Conservation (phyloP, 2,329 filamentous ascomycete species). For the Scedosporium boydii region DNA sequence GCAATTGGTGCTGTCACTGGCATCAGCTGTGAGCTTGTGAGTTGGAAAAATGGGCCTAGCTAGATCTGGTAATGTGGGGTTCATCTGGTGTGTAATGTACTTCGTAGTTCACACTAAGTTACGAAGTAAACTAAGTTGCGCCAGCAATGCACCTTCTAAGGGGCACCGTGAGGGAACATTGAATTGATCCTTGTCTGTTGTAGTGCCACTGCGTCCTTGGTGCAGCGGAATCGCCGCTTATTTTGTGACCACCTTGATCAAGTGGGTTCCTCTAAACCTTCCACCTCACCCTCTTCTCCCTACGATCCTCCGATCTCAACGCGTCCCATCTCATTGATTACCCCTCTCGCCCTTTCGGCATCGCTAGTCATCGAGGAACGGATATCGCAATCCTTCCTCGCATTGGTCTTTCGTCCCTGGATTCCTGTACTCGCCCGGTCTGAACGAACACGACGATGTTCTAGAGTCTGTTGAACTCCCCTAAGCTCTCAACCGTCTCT, state of each 20-base stretch:
- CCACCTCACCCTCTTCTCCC: slow-evolving; percentile 11
- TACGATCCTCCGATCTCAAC: slow-evolving; percentile 2
- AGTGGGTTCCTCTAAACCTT: slow-evolving; percentile 4
- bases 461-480: slow-evolving; percentile 4
- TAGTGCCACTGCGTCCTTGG: background rate
- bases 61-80: background rate
- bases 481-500: background rate
- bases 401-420: slow-evolving; percentile 3
- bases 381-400: slow-evolving; percentile 3
- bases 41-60: background rate
- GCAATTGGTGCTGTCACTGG: background rate
- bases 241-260: background rate
- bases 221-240: background rate
- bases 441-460: slow-evolving; percentile 6
- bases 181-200: background rate
- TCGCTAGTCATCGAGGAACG: background rate
- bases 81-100: background rate
- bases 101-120: background rate
- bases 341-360: slow-evolving; percentile 1
- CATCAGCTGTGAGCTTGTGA: background rate
- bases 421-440: slow-evolving; percentile 8
- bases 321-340: slow-evolving; percentile 4
- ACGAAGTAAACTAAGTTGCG: background rate
- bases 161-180: background rate
- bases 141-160: background rate